Base-by-base conservation (phyloP, 176 grass and related monocot species). In the Aegilops tauschii region DNA sequence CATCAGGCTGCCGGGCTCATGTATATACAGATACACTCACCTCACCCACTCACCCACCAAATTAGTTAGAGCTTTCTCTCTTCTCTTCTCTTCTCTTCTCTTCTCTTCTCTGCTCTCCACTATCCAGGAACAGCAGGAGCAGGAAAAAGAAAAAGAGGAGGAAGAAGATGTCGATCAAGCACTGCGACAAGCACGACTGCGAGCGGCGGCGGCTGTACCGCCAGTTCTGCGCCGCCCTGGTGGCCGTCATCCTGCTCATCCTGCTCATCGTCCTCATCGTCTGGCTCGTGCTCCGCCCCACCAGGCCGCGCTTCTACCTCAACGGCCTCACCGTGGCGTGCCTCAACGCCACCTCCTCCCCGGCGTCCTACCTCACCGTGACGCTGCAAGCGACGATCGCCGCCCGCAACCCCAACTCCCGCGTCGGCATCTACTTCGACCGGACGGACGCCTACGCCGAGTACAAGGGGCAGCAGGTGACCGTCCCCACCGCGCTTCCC, bases 361-460 rank as follows among this genome's bases (percentile, higher is more conserved):
- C 61, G 34, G 70, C 25, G 31, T n/a, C 85, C 20, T 67, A 76
- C 61, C 93, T 98, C 34, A 40, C 95, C 62, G 69, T 89, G 8
- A 90, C 81, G 5, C 78, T 98, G 79, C 86, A 98, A 83, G 83
- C 84, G 5, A 93, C 91, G 23, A 9, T 98, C 71, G 80, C 64
- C 6, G 80, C 87, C 17, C 77, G 61, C 89, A 98, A 98, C 86
- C 87, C 87, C 39, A 95, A 98, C 87, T 68, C 67, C 8, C 87
- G 80, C 69, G 76, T 95, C 3, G 93, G 89, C 80, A 93, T 98
- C 83, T 95, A 92, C 87, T 98, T 89, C 85, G 93, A 95, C 91
- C 86, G 78, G 67, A 65, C 87, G 69, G 91, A 89, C 61, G 89
- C 62, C 1, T 93, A 69, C 72, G 95, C 95, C 35, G 70, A 88